Percentiles rank a stretch among this genome's conserved stretches.
phyloP scores from a whole-genome alignment of 176 grass and related monocot genomes.

The Melocanna baccifera region DNA sequence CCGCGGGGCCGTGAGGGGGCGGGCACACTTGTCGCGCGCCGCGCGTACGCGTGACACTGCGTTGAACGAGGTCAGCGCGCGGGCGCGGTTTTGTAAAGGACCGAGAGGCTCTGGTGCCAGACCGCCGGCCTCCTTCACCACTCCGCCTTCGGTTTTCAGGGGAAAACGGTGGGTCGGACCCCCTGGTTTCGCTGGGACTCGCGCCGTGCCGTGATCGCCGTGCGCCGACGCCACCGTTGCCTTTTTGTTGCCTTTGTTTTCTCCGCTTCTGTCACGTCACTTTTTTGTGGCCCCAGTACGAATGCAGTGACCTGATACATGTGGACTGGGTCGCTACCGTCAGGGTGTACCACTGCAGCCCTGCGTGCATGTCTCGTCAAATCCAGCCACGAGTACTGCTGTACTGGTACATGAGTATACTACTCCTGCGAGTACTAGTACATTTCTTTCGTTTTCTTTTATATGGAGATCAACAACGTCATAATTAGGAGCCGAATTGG shows the following conservation, averaged over 20 bases:
- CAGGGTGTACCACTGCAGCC: too few relatives aligned
- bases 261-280: too few relatives aligned
- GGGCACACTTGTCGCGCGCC: background rate
- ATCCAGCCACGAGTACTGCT: too few relatives aligned
- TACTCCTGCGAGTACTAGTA: too few relatives aligned
- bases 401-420: too few relatives aligned
- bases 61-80: conserved; percentile 19
- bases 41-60: background rate
- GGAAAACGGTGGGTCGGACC: background rate
- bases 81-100: background rate
- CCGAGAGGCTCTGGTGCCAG: background rate
- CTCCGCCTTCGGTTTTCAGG: background rate
- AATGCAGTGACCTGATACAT: background rate
- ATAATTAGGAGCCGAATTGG: too few relatives aligned
- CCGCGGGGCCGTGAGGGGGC: background rate
- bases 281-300: background rate
- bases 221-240: background rate
- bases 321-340: background rate
- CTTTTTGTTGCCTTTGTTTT: background rate
- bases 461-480: background rate
- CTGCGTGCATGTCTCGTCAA: too few relatives aligned
- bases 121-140: background rate
- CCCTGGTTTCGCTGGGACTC: background rate
- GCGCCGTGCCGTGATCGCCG: background rate
- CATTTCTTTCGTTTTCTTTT: background rate